Base-by-base conservation (phyloP, 2,329 filamentous ascomycete species). In the Phyllosticta citrichinensis region DNA sequence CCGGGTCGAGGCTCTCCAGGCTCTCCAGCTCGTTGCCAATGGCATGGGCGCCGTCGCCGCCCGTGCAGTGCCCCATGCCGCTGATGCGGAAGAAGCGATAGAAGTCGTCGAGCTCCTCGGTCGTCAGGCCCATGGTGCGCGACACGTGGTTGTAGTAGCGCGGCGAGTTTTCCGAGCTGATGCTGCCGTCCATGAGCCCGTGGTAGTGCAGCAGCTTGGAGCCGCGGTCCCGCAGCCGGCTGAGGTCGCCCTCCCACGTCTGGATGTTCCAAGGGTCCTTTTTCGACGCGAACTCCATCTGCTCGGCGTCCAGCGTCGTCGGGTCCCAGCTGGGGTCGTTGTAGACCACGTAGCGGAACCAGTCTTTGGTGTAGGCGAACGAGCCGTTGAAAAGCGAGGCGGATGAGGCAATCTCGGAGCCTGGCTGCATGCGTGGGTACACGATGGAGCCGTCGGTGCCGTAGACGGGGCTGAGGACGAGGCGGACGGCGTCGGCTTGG, bases 11-110 rank as follows among this genome's bases (percentile, higher is more conserved):
- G 22, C 70, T 68, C 11, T 68, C 65, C 1, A 66, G 53, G 19
- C 65, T 64, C 3, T 51, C 52, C n/a, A 53, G 35, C 8, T 30
- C 30, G 57, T 74, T 71, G 1, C 73, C 73, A 50, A 75, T 71
- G 8, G 63, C 67, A 55, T 67, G 69, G 1, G 80, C 80, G 1
- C 80, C 80, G 1, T 69, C 70, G 6, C 82, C 81, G 5, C 76
- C 75, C 33, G 62, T 64, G 66, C 81, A 83, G 67, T 83, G 81
- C 2, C 68, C 72, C 72, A 81, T 80, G 6, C 81, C 82, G 62
- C 68, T 78, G 68, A 79, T 79, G 33, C 75, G 74, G 72, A 84
- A 83, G 68, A 75, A 78, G 55, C 81, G 75, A 64, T 80, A 77
- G 62, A 79, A 80, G 0, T 69, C 65, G 61, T 80, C 76, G 5